Percentiles rank a stretch among this genome's conserved stretches.
These are phyloP conservation scores for Pseudocercospora crystallina DNA, from an alignment of 2,329 filamentous ascomycete species.

Conservation along the genomic window DNA sequence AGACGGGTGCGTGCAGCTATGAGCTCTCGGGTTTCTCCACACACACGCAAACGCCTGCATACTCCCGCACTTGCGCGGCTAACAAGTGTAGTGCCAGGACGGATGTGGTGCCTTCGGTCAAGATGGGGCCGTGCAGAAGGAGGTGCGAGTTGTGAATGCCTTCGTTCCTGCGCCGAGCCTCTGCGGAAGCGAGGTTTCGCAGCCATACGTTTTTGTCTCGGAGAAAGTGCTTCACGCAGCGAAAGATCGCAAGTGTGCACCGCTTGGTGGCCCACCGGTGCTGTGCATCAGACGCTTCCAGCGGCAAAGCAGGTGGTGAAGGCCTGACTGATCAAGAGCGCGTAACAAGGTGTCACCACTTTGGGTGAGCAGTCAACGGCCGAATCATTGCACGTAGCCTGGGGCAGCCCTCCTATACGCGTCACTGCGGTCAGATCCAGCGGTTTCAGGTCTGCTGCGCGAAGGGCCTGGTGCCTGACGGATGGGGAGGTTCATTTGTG, in stretches of 20 bases:
- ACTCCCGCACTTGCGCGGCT: no score
- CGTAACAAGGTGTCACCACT: no score
- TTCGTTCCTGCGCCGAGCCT: constrained; percentile 2
- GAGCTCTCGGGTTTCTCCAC: no score
- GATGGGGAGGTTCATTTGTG: constrained; percentile 46
- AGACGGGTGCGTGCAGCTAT: no score
- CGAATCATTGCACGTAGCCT: constrained; percentile 25
- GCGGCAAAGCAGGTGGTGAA: no score
- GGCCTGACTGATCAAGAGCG: no score
- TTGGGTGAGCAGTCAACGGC: no score
- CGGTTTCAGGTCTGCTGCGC: constrained; percentile 28
- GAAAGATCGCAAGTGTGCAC: no score
- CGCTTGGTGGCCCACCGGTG: no score
- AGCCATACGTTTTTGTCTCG: constrained; percentile 7
- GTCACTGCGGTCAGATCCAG: constrained; percentile 30
- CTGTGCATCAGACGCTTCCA: no score
- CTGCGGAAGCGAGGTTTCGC: neutral
- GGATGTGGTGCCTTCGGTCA: neutral
- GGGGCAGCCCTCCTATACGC: constrained; percentile 27
- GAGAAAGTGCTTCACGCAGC: constrained; percentile 3
- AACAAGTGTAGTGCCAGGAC: no score
- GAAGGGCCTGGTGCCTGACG: constrained; percentile 39
- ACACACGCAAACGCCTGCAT: no score
- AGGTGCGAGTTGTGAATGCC: neutral
- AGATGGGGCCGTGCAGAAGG: neutral